A percentile compares a stretch with the other conserved stretches of the same genome.
These are phyloP conservation scores for Trametes villosa DNA, from an alignment of 768 basidiomycete genomes.

Conservation along the genomic window DNA sequence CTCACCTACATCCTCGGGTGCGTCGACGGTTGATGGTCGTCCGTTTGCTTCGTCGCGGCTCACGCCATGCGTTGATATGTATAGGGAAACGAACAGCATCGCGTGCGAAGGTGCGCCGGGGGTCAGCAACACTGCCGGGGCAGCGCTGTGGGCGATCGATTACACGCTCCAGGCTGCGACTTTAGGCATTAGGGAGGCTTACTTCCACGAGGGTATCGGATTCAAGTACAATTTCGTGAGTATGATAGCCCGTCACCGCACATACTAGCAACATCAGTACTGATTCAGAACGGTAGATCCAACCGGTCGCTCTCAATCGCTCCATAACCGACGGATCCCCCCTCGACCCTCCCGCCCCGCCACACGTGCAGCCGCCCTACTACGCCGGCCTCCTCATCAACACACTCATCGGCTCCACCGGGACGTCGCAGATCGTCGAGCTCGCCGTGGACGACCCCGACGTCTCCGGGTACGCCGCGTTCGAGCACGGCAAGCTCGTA, in stretches of 20 bases:
- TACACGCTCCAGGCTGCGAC: conserved; percentile 64
- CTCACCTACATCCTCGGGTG: conserved; percentile 63
- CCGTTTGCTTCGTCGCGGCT: not conserved
- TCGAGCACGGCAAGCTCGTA: conserved; percentile 46
- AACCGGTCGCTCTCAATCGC: conserved; percentile 60
- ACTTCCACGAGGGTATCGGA: conserved; percentile 71
- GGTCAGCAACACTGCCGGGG: conserved; percentile 72
- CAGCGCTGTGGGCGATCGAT: conserved; percentile 70
- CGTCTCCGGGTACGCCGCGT: conserved; percentile 66
- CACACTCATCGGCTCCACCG: conserved; percentile 57
- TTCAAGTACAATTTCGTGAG: conserved; percentile 72
- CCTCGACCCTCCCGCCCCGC: conserved; percentile 51
- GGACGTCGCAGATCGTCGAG: conserved; percentile 49
- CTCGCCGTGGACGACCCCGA: conserved; percentile 49
- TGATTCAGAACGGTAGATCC: conserved; percentile 51
- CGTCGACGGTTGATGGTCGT: not conserved
- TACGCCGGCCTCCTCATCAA: conserved; percentile 65
- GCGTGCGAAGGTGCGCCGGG: conserved; percentile 50
- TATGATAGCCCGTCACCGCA: too few species aligned
- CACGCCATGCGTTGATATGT: not conserved
- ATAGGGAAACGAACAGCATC: conserved; percentile 39
- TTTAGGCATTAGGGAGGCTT: conserved; percentile 52
- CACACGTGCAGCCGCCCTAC: conserved; percentile 69
- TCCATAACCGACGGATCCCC: conserved; percentile 60
- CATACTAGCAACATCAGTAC: too few species aligned